These are phyloP conservation scores for Vitis rotundifolia DNA, from an alignment of 164 flowering plant species.

Conservation along the genomic window DNA sequence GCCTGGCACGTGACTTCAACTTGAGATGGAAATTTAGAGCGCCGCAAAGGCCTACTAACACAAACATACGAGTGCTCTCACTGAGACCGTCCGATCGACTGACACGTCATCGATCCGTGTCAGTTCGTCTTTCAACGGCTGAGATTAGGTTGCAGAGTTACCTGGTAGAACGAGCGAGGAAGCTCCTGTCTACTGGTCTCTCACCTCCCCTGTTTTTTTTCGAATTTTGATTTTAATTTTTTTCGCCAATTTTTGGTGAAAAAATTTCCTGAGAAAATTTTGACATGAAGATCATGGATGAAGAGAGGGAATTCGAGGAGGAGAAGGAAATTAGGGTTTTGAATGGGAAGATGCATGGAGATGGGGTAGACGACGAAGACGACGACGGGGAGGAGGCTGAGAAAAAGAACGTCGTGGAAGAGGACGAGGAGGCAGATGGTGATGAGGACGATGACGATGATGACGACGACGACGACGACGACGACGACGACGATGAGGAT, in stretches of 20 bases:
- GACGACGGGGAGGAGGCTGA: constrained; percentile 7
- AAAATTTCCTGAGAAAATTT: constrained; percentile 12
- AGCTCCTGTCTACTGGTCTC: constrained; percentile 20
- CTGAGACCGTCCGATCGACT: constrained; percentile 29
- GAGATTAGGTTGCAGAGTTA: constrained; percentile 39
- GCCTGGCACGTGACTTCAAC: constrained; percentile 24
- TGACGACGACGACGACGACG: constrained; percentile 19
- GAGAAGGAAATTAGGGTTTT: constrained; percentile 31
- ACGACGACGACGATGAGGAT: constrained; percentile 13
- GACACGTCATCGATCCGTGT: constrained; percentile 58
- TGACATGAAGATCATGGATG: constrained; percentile 18
- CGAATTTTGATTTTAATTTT: constrained; percentile 8
- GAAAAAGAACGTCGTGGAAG: constrained; percentile 19
- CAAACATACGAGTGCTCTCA: constrained; percentile 10
- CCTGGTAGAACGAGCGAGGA: constrained; percentile 37
- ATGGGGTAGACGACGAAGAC: neutral
- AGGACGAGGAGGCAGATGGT: constrained; percentile 23
- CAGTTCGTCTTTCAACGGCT: constrained; percentile 29
- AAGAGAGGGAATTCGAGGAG: constrained; percentile 16
- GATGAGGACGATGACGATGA: constrained; percentile 30
- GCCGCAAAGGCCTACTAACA: constrained; percentile 23
- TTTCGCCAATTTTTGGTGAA: neutral
- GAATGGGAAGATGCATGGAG: constrained; percentile 24
- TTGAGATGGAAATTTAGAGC: neutral
- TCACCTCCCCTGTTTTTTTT: constrained; percentile 14